phyloP scores from a whole-genome alignment of 345 rosid species.

The Eucalyptus curtisii region DNA sequence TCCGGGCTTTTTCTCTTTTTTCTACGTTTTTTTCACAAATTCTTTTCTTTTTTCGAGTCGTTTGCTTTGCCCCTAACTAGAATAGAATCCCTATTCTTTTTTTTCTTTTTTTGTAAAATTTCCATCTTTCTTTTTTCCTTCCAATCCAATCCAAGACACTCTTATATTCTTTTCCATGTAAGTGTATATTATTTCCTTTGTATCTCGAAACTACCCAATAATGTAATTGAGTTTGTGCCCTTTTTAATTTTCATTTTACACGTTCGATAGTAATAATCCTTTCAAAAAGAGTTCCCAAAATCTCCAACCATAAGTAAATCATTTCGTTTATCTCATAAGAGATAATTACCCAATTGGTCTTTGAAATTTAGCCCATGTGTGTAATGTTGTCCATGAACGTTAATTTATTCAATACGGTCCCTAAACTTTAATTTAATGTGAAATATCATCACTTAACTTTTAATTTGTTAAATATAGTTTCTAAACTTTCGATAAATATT shows the following conservation, averaged over 20 bases:
- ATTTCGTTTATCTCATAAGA: neutral
- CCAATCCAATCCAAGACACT: neutral
- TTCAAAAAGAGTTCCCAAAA: neutral
- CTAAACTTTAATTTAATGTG: too few species aligned
- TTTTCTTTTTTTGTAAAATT: too few species aligned
- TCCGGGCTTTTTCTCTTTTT: neutral
- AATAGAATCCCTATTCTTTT: neutral
- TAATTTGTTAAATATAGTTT: neutral
- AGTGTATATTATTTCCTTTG: neutral
- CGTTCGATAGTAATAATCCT: neutral
- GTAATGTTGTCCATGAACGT: neutral
- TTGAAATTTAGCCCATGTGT: neutral
- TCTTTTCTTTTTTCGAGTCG: neutral
- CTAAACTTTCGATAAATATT: neutral
- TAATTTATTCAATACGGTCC: too few species aligned
- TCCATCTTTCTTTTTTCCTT: neutral
- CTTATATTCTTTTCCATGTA: neutral
- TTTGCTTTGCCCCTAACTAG: neutral
- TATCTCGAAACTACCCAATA: neutral
- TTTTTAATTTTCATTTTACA: neutral
- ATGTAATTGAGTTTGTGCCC: too few species aligned
- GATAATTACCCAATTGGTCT: neutral
- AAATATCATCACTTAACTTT: accelerated
- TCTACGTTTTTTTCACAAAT: neutral
- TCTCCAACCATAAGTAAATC: neutral